These are phyloP conservation scores for Colletotrichum phormii DNA, from an alignment of 2,329 filamentous ascomycete genomes.

Conservation along the genomic window DNA sequence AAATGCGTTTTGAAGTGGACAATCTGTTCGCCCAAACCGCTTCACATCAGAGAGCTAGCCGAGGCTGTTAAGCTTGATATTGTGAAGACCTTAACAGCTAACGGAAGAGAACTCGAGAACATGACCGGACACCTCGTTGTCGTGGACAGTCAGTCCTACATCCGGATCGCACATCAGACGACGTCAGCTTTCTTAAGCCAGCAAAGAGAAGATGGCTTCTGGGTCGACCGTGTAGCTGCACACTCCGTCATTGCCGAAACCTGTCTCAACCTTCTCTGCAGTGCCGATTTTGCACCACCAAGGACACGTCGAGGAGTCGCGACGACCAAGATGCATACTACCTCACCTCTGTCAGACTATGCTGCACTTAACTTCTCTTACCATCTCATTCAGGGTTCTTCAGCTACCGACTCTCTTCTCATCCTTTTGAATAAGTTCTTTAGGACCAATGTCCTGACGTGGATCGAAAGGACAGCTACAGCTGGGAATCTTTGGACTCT, in stretches of 20 bases:
- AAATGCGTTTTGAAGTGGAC: not conserved
- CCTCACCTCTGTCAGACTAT: not conserved
- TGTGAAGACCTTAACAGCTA: not conserved
- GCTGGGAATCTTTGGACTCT: not conserved
- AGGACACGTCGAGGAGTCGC: not conserved
- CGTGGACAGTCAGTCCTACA: not conserved
- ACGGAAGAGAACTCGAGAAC: not conserved
- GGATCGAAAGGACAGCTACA: not conserved
- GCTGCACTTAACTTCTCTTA: not conserved
- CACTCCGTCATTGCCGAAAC: not conserved
- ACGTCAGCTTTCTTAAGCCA: not conserved
- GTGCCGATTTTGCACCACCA: not conserved
- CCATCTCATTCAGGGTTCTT: not conserved
- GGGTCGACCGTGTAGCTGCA: not conserved
- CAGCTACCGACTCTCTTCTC: not conserved
- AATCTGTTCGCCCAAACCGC: not conserved
- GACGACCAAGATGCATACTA: not conserved
- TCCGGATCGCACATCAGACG: not conserved
- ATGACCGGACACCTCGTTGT: not conserved
- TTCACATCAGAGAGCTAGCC: not conserved
- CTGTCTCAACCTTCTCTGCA: not conserved
- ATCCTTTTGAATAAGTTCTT: not conserved
- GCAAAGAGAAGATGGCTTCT: not conserved
- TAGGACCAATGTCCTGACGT: not conserved
- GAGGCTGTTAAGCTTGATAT: not conserved